These are phyloP conservation scores for Umbilicaria muhlenbergii DNA, from an alignment of 495 filamentous ascomycete genomes.

Conservation along the genomic window DNA sequence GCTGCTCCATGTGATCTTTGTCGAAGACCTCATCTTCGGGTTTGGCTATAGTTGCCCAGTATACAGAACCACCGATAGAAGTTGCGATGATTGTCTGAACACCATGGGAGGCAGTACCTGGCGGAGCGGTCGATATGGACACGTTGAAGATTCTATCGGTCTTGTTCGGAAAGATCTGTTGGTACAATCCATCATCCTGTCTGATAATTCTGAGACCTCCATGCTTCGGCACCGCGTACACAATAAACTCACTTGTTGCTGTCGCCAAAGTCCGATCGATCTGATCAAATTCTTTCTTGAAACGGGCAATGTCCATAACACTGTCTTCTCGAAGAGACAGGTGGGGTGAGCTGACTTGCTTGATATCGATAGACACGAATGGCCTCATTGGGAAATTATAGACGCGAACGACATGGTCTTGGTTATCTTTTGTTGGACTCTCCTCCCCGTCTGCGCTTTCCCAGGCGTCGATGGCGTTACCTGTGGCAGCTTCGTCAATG, in stretches of 20 bases:
- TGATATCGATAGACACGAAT: slow-evolving; percentile 66
- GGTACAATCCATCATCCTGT: slow-evolving; percentile 82
- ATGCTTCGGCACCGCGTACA: slow-evolving; percentile 81
- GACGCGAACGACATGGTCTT: slow-evolving; percentile 51
- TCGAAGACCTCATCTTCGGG: slow-evolving; percentile 59
- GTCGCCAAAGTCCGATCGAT: slow-evolving; percentile 83
- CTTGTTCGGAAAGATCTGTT: slow-evolving; percentile 72
- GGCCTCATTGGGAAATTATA: slow-evolving; percentile 93
- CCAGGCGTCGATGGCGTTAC: slow-evolving; percentile 48
- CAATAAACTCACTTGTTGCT: slow-evolving; percentile 81
- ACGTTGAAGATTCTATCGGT: slow-evolving; percentile 90
- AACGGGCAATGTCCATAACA: slow-evolving; percentile 73
- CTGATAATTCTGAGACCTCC: slow-evolving; percentile 83
- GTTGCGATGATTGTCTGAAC: slow-evolving; percentile 73
- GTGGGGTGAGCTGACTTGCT: slow-evolving; percentile 15
- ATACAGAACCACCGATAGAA: slow-evolving; percentile 83
- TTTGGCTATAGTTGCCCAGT: slow-evolving; percentile 68
- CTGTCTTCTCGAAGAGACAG: slow-evolving; percentile 33
- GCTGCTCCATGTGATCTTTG: slow-evolving; percentile 52
- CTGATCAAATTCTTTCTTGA: slow-evolving; percentile 97
- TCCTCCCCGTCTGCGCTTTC: slow-evolving; percentile 65
- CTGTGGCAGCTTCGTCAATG: slow-evolving; percentile 39
- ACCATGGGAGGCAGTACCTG: slow-evolving; percentile 31
- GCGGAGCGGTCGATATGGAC: slow-evolving; percentile 49
- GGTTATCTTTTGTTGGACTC: slow-evolving; percentile 47